Evolutionary conservation across 2,329 filamentous ascomycete species (phyloP).

Genomic region (Trichophyton mentagrophytes): DNA sequence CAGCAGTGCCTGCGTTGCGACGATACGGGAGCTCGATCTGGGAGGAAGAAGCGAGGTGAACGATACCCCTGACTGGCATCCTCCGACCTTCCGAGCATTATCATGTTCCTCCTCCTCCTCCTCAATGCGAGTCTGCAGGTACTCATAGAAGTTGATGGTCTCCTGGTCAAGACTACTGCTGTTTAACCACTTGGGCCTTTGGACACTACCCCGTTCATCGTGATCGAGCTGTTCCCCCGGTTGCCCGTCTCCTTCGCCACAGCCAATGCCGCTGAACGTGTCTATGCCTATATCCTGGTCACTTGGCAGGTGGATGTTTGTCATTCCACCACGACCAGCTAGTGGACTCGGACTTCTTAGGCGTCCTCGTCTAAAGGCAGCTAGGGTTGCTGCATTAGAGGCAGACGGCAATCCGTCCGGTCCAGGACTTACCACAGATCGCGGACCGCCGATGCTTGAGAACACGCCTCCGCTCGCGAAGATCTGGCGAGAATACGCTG

Average conservation of each 20-base stretch:
- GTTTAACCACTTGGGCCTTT: slow-evolving; percentile 33
- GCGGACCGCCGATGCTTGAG: slow-evolving; percentile 22
- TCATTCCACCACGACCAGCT: slow-evolving; percentile 35
- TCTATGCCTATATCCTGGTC: slow-evolving; percentile 12
- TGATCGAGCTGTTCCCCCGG: slow-evolving; percentile 15
- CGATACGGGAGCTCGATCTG: slow-evolving; percentile 39
- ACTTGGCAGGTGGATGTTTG: background rate
- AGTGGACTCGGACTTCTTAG: slow-evolving; percentile 51
- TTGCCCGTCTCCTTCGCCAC: slow-evolving; percentile 15
- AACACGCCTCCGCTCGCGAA: slow-evolving; percentile 14
- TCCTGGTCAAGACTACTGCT: slow-evolving; percentile 45
- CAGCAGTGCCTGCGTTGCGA: slow-evolving; percentile 63
- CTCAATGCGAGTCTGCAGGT: slow-evolving; percentile 40
- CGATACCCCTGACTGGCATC: slow-evolving; percentile 31
- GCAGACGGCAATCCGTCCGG: slow-evolving; percentile 13
- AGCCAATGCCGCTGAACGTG: slow-evolving; percentile 12
- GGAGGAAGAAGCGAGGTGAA: slow-evolving; percentile 61
- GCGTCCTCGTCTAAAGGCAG: slow-evolving; percentile 31
- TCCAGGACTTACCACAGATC: slow-evolving; percentile 15
- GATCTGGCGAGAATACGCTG: slow-evolving; percentile 24
- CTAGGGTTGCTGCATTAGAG: background rate
- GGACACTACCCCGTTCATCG: slow-evolving; percentile 14
- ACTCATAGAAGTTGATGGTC: slow-evolving; percentile 50
- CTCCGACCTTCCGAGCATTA: slow-evolving; percentile 14
- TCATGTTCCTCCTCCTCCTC: slow-evolving; percentile 11